Evolutionary conservation across 2,329 filamentous ascomycete species (phyloP).

Genomic region (Stachybotrys chlorohalonatus): DNA sequence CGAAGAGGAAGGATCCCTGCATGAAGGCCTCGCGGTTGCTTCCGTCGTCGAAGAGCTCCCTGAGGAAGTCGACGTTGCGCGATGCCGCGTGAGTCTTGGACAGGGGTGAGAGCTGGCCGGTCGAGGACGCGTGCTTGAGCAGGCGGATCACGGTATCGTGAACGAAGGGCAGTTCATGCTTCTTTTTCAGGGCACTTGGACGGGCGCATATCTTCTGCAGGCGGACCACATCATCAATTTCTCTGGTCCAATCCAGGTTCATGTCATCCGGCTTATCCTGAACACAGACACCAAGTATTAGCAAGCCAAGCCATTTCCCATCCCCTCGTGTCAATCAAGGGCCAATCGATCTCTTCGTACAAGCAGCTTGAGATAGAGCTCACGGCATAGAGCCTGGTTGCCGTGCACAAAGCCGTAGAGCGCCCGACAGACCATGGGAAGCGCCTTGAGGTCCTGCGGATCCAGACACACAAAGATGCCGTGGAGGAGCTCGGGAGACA

Average conservation of each 20-base stretch:
- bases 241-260: conserved; percentile 31
- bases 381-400: conserved; percentile 52
- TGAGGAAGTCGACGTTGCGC: conserved; percentile 35
- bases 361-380: conserved; percentile 49
- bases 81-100: conserved; percentile 32
- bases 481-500: conserved; percentile 48
- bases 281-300: background rate
- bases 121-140: conserved; percentile 32
- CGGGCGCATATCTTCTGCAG: conserved; percentile 33
- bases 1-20: conserved; percentile 54
- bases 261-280: conserved; percentile 24
- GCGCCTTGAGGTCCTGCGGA: conserved; percentile 43
- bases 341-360: conserved; percentile 26
- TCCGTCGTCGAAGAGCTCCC: conserved; percentile 32
- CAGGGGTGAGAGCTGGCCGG: conserved; percentile 18
- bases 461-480: conserved; percentile 48
- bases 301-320: background rate
- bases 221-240: conserved; percentile 33
- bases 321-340: too few species aligned
- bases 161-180: conserved; percentile 38
- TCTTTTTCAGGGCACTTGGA: conserved; percentile 25
- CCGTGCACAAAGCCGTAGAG: conserved; percentile 45
- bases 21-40: conserved; percentile 52
- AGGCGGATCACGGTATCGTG: conserved; percentile 34
- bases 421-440: conserved; percentile 41